These are phyloP conservation scores for Syncephalastrum racemosum DNA, from an alignment of 371 early-diverging fungal genomes.

Conservation along the genomic window DNA sequence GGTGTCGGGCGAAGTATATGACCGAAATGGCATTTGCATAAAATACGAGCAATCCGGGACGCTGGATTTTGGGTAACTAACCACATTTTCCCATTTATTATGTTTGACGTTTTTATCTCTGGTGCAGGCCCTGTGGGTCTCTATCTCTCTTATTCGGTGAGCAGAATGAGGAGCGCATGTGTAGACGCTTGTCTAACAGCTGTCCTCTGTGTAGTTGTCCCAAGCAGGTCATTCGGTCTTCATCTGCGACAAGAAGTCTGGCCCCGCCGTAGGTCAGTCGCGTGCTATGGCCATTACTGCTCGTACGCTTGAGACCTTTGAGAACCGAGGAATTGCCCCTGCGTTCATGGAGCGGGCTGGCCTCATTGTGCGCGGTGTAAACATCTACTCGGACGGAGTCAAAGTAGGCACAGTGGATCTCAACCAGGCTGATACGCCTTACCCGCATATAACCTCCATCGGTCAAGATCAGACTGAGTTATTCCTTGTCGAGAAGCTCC, in stretches of 20 bases:
- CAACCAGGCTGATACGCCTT: conserved; percentile 18
- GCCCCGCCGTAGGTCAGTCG: conserved; percentile 30
- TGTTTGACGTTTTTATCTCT: conserved; percentile 32
- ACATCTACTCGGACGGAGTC: too few species aligned
- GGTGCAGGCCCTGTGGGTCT: conserved; percentile 48
- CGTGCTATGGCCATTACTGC: conserved; percentile 33
- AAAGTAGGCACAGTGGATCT: not conserved
- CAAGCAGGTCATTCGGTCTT: conserved; percentile 29
- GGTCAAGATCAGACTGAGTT: conserved; percentile 26
- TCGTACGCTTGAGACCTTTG: conserved; percentile 31
- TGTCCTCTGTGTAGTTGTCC: conserved; percentile 10
- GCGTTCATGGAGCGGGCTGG: conserved; percentile 10
- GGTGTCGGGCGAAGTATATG: too few species aligned
- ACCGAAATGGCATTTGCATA: too few species aligned
- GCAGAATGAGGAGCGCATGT: not conserved
- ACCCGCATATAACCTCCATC: conserved; percentile 22
- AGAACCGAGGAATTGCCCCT: conserved; percentile 20
- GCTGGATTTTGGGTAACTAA: too few species aligned
- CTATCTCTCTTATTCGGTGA: conserved; percentile 28
- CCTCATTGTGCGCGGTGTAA: too few species aligned
- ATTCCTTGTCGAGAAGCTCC: conserved; percentile 3
- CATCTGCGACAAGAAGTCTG: conserved; percentile 27
- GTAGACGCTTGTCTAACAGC: not conserved
- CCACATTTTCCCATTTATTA: not conserved
- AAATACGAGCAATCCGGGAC: too few species aligned